phyloP scores from a whole-genome alignment of 129 eudicot species.

The Calendula officinalis region DNA sequence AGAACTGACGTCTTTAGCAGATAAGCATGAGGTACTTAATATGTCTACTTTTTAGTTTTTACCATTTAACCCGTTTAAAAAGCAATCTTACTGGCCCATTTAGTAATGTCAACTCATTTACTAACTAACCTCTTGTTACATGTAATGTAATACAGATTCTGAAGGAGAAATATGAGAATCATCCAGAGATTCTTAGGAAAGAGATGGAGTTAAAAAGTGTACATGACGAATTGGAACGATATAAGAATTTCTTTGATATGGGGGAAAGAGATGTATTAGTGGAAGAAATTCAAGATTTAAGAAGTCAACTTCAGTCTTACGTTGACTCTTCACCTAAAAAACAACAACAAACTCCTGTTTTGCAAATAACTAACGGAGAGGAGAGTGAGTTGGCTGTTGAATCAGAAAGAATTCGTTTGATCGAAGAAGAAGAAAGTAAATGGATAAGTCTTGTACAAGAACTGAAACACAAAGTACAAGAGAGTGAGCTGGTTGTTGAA shows the following conservation, averaged over 20 bases:
- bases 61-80: not conserved
- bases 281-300: conserved; percentile 88
- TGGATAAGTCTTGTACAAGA: conserved; percentile 81
- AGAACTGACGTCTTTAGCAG: conserved; percentile 54
- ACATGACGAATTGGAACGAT: conserved; percentile 74
- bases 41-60: not conserved
- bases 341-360: conserved; percentile 42
- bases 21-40: conserved; percentile 68
- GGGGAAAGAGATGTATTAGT: conserved; percentile 93
- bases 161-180: conserved; percentile 82
- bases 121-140: conserved; percentile 7
- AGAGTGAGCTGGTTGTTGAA: conserved; percentile 43
- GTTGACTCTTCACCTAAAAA: conserved; percentile 62
- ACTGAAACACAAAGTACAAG: conserved; percentile 59
- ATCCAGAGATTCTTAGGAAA: conserved; percentile 73
- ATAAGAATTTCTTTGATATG: conserved; percentile 73
- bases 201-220: conserved; percentile 62
- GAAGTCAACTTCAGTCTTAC: conserved; percentile 75
- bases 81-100: not conserved
- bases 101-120: conserved; percentile 3
- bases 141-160: conserved; percentile 49
- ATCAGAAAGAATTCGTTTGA: conserved; percentile 59
- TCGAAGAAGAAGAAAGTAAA: conserved; percentile 69
- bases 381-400: conserved; percentile 48
- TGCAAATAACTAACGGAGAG: conserved; percentile 60